Evolutionary conservation across 441 rosid genomes (phyloP).

Genomic region (Adansonia rubrostipa): DNA sequence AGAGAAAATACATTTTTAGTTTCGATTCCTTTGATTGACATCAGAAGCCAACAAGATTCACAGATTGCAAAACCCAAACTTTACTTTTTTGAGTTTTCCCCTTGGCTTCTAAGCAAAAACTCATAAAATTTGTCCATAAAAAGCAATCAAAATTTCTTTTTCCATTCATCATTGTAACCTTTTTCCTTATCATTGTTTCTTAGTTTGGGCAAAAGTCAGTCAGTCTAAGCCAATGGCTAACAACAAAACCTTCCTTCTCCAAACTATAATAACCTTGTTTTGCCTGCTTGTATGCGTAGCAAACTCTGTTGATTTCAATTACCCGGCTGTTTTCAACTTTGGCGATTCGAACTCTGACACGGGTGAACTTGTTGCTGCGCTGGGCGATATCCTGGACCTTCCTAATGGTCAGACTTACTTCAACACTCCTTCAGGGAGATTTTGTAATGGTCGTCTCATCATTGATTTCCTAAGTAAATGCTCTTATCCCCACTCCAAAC

Average conservation of each 20-base stretch:
- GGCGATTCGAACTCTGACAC: slow-evolving; percentile 82
- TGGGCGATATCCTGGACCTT: slow-evolving; percentile 45
- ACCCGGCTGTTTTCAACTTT: slow-evolving; percentile 62
- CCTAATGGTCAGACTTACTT: slow-evolving; percentile 59
- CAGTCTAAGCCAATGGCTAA: slow-evolving; percentile 30
- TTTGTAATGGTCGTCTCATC: slow-evolving; percentile 65
- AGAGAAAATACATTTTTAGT: background rate
- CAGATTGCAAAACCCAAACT: background rate
- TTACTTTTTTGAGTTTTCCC: slow-evolving; percentile 29
- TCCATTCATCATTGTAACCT: background rate
- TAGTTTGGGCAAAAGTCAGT: background rate
- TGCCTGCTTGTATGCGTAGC: slow-evolving; percentile 28
- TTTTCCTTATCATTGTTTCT: background rate
- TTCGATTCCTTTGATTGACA: background rate
- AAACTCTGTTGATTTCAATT: slow-evolving; percentile 49
- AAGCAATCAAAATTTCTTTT: slow-evolving; percentile 9
- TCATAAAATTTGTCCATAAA: slow-evolving; percentile 21
- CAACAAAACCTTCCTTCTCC: slow-evolving; percentile 18
- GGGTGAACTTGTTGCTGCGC: slow-evolving; percentile 53
- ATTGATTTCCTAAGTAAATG: slow-evolving; percentile 66
- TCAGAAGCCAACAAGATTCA: background rate
- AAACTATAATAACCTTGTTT: slow-evolving; percentile 26
- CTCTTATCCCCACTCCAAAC: background rate
- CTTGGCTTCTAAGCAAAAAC: slow-evolving; percentile 42
- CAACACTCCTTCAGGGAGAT: slow-evolving; percentile 53